Evolutionary conservation across 2,329 filamentous ascomycete species (phyloP).

Genomic region (Xylaria digitata): DNA sequence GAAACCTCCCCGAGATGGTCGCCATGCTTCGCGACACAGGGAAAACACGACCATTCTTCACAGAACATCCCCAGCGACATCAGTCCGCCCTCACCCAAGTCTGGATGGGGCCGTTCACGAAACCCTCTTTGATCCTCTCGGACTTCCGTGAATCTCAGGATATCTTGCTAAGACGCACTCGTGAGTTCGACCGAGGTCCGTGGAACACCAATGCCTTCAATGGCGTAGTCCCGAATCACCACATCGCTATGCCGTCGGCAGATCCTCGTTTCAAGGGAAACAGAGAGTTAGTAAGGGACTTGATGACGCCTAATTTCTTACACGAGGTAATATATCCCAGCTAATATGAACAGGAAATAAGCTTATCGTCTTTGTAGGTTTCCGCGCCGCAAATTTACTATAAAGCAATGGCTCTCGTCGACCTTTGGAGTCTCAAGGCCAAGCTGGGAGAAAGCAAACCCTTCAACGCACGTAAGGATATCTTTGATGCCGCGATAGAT

Average conservation of each 20-base stretch:
- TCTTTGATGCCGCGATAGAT: constrained; percentile 51
- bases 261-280: constrained; percentile 51
- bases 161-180: constrained; percentile 48
- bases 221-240: constrained; percentile 45
- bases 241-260: constrained; percentile 51
- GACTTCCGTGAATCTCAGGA: constrained; percentile 52
- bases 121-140: constrained; percentile 50
- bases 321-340: constrained; percentile 34
- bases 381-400: constrained; percentile 53
- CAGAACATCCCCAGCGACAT: constrained; percentile 30
- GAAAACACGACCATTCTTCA: constrained; percentile 36
- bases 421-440: constrained; percentile 52
- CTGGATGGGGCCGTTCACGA: constrained; percentile 50
- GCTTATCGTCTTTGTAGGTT: constrained; percentile 42
- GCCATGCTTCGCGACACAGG: constrained; percentile 33
- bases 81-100: constrained; percentile 50
- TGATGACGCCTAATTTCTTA: constrained; percentile 54
- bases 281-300: constrained; percentile 51
- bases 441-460: constrained; percentile 46
- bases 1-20: constrained; percentile 42
- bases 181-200: constrained; percentile 51
- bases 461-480: constrained; percentile 50
- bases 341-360: not conserved
- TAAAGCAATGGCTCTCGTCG: constrained; percentile 47
- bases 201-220: constrained; percentile 40